Evolutionary conservation across 2,329 filamentous ascomycete genomes (phyloP).

Genomic region (Akanthomyces uredinophilus): DNA sequence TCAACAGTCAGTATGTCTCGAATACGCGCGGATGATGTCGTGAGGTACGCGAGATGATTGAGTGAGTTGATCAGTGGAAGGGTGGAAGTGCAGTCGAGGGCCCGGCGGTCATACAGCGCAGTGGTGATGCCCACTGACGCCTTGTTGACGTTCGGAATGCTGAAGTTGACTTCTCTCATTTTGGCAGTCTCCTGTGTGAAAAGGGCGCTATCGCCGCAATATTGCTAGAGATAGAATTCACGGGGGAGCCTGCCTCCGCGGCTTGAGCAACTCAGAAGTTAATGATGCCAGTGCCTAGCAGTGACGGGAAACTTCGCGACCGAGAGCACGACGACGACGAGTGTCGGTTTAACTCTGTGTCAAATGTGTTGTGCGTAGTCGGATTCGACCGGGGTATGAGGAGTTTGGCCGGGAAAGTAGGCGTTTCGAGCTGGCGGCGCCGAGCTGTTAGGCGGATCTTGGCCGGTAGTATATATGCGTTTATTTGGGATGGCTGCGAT

Average conservation of each 20-base stretch:
- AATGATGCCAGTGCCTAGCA: not conserved
- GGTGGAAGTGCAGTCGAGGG: constrained; percentile 96
- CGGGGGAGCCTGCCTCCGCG: constrained; percentile 6
- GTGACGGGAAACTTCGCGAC: not conserved
- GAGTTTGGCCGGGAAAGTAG: not conserved
- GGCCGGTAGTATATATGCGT: not conserved
- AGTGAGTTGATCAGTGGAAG: constrained; percentile 97
- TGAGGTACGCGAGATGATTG: constrained; percentile 97
- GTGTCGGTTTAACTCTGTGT: not conserved
- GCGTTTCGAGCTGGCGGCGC: not conserved
- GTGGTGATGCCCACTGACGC: constrained; percentile 98
- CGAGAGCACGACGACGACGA: not conserved
- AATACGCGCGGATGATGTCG: constrained; percentile 94
- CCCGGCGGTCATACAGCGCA: constrained; percentile 93
- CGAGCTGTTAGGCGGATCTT: not conserved
- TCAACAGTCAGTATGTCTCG: constrained; percentile 97
- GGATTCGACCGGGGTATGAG: constrained; percentile 6
- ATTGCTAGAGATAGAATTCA: constrained; percentile 8
- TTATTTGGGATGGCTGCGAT: constrained; percentile 1
- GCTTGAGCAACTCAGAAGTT: not conserved
- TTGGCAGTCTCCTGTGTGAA: constrained; percentile 35
- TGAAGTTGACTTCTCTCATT: constrained; percentile 99
- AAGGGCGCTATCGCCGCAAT: constrained; percentile 9
- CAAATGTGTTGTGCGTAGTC: constrained; percentile 5
- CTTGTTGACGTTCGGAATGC: constrained; percentile 99